Conservation (phyloP, 345 rosid genomes). For the Salix arbutifolia region DNA sequence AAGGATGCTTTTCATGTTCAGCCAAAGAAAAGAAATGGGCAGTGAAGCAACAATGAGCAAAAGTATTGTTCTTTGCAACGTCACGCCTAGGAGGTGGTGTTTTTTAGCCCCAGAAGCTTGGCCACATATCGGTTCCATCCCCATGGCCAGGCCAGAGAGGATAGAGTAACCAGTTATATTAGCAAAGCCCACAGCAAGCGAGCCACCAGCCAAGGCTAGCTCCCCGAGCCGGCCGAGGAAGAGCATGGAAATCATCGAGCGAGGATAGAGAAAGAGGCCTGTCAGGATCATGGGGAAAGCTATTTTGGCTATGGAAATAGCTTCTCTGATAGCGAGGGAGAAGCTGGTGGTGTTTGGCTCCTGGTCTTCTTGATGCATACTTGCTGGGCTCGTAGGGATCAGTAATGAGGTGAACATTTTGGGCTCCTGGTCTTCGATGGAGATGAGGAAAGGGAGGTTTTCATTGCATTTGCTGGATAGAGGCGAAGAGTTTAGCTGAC, state of each 20-base stretch:
- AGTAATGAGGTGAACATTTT: constrained; percentile 2
- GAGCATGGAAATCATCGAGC: constrained; percentile 77
- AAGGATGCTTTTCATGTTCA: constrained; percentile 62
- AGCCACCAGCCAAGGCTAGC: constrained; percentile 72
- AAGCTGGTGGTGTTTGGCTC: constrained; percentile 18
- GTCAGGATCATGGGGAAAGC: constrained; percentile 71
- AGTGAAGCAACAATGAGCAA: constrained; percentile 53
- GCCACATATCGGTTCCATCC: constrained; percentile 87
- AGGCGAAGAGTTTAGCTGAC: constrained; percentile 11
- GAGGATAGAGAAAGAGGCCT: constrained; percentile 68
- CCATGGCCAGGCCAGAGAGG: constrained; percentile 84
- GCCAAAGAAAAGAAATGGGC: constrained; percentile 69
- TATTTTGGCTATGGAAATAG: constrained; percentile 44
- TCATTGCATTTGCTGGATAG: constrained; percentile 6
- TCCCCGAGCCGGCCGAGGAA: constrained; percentile 76
- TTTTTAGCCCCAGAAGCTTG: constrained; percentile 83
- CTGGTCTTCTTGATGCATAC: not conserved
- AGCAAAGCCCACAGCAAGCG: constrained; percentile 80
- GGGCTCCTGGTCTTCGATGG: constrained; percentile 6
- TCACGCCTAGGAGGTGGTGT: constrained; percentile 45
- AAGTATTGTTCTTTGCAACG: constrained; percentile 65
- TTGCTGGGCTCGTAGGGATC: constrained; percentile 7
- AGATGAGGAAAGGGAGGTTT: not conserved
- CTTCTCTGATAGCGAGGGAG: constrained; percentile 38
- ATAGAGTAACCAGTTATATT: constrained; percentile 88